Evolutionary conservation across 1,139 yeast species (phyloP).

Genomic region (Sugiyamaella castrensis): DNA sequence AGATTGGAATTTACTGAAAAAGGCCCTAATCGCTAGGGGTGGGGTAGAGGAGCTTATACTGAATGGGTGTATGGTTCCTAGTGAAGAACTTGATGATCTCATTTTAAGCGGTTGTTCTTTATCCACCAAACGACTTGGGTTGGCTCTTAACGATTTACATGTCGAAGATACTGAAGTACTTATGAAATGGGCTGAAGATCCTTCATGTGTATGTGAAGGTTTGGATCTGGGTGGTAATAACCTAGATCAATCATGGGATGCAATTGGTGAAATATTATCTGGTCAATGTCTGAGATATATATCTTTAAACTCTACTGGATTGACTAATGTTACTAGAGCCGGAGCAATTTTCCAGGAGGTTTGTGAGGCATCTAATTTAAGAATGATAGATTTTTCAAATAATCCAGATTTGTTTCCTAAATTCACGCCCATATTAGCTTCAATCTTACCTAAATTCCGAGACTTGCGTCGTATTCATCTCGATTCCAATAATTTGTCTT

Average conservation of each 20-base stretch:
- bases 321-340: constrained; percentile 53
- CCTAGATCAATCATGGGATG: constrained; percentile 51
- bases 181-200: constrained; percentile 59
- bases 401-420: constrained; percentile 73
- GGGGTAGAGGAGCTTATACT: constrained; percentile 82
- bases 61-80: constrained; percentile 70
- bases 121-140: constrained; percentile 67
- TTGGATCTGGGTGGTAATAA: constrained; percentile 84
- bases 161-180: constrained; percentile 54
- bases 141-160: constrained; percentile 69
- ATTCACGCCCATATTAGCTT: constrained; percentile 57
- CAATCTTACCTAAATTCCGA: constrained; percentile 62
- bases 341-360: constrained; percentile 52
- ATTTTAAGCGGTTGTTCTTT: constrained; percentile 51
- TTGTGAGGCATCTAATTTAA: constrained; percentile 50
- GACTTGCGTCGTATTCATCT: constrained; percentile 71
- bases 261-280: constrained; percentile 22
- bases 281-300: constrained; percentile 48
- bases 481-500: constrained; percentile 65
- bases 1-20: constrained; percentile 73
- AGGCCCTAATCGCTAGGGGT: constrained; percentile 55
- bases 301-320: constrained; percentile 67
- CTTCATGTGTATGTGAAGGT: constrained; percentile 62
- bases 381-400: constrained; percentile 75
- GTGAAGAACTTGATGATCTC: constrained; percentile 45